These are phyloP conservation scores for Backusella psychrophila DNA, from an alignment of 192 early-diverging fungal genomes.

Conservation along the genomic window DNA sequence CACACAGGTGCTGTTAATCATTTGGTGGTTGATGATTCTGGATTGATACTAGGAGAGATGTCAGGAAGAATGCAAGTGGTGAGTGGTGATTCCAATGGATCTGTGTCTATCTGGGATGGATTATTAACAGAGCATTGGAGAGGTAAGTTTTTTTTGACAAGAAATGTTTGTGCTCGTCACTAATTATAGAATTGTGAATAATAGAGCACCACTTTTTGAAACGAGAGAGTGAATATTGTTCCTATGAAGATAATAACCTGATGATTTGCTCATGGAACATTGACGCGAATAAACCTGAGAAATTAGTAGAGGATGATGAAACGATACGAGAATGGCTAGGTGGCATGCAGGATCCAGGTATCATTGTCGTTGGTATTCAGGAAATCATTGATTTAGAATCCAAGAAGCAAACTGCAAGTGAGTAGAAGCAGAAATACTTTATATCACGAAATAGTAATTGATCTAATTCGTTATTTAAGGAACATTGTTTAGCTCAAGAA, in stretches of 20 bases:
- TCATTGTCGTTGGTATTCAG: slow-evolving; percentile 83
- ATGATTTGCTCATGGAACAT: slow-evolving; percentile 94
- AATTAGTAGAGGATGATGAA: slow-evolving; percentile 60
- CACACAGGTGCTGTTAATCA: slow-evolving; percentile 50
- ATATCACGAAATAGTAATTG: not conserved
- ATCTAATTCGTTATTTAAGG: slow-evolving; percentile 26
- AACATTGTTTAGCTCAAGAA: slow-evolving; percentile 54
- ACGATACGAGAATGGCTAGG: slow-evolving; percentile 47
- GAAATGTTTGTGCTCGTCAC: not conserved
- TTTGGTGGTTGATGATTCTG: slow-evolving; percentile 58
- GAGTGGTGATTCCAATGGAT: slow-evolving; percentile 59
- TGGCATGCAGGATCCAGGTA: slow-evolving; percentile 60
- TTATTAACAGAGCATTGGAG: slow-evolving; percentile 65
- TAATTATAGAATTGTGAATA: not conserved
- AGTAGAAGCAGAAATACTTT: slow-evolving; percentile 13
- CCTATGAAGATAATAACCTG: slow-evolving; percentile 63
- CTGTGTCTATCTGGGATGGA: slow-evolving; percentile 77
- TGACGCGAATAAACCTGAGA: slow-evolving; percentile 84
- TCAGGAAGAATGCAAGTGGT: slow-evolving; percentile 54
- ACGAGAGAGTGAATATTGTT: slow-evolving; percentile 60
- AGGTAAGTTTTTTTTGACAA: slow-evolving; percentile 38
- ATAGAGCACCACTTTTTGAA: slow-evolving; percentile 59
- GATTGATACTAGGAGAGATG: slow-evolving; percentile 29
- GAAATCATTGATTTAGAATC: slow-evolving; percentile 85
- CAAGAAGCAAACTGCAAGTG: slow-evolving; percentile 78